Percentiles rank a stretch among this genome's conserved stretches.
phyloP scores from a whole-genome alignment of 2,329 filamentous ascomycete species.

The Fusarium torreyae region DNA sequence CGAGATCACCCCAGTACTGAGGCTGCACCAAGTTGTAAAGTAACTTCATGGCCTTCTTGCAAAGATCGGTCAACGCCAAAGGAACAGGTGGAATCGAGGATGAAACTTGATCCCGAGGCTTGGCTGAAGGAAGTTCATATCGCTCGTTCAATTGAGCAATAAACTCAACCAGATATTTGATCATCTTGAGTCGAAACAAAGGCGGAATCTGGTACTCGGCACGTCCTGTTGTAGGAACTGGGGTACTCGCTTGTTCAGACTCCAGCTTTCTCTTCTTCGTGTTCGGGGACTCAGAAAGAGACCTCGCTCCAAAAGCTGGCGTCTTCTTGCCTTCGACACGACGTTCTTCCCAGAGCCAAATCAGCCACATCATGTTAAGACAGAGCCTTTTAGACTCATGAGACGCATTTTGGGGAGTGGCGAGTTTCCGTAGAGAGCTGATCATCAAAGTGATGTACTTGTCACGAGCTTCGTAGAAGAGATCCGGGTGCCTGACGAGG shows the following conservation, averaged over 20 bases:
- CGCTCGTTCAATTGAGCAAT: conserved; percentile 92
- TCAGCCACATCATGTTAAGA: conserved; percentile 89
- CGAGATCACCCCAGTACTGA: conserved; percentile 91
- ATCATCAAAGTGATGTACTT: conserved; percentile 93
- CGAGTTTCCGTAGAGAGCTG: conserved; percentile 89
- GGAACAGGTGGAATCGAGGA: conserved; percentile 63
- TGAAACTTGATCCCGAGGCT: conserved; percentile 69
- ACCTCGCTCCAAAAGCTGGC: conserved; percentile 49
- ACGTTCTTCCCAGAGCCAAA: conserved; percentile 93
- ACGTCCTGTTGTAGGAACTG: conserved; percentile 68
- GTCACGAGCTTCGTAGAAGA: conserved; percentile 96
- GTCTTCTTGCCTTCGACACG: conserved; percentile 74
- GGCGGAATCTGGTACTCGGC: conserved; percentile 78
- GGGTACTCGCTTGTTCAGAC: conserved; percentile 68
- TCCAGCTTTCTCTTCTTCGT: conserved; percentile 84
- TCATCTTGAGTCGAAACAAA: conserved; percentile 80
- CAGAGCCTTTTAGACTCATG: conserved; percentile 94
- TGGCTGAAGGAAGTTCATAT: conserved; percentile 81
- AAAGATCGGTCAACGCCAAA: conserved; percentile 79
- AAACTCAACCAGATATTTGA: conserved; percentile 96
- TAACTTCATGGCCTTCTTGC: conserved; percentile 86
- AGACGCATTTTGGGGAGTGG: conserved; percentile 84
- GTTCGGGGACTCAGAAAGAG: conserved; percentile 78
- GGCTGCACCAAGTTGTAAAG: conserved; percentile 88
- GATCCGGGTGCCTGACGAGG: conserved; percentile 88